A percentile compares a stretch with the other conserved stretches of the same genome.
phyloP scores from a whole-genome alignment of 2,329 filamentous ascomycete genomes.

The Beauveria caledonica region DNA sequence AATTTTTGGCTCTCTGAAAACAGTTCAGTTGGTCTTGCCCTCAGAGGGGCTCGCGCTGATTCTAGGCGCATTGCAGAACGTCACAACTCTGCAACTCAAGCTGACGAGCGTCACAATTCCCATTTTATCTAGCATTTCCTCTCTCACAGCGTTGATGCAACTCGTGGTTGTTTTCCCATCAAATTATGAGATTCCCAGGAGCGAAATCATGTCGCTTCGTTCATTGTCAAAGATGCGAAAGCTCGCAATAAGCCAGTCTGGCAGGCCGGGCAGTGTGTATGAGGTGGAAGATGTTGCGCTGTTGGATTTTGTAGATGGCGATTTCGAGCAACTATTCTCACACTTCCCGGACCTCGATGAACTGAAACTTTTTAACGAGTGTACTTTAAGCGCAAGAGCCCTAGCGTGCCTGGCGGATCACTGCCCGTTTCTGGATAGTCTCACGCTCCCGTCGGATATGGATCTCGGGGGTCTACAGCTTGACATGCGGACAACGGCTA shows the following conservation, averaged over 20 bases:
- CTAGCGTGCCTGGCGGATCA: not conserved
- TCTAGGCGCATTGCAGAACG: not conserved
- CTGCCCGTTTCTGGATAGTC: not conserved
- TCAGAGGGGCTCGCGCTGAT: not conserved
- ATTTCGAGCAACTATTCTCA: not conserved
- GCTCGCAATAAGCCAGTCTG: not conserved
- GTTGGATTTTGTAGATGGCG: not conserved
- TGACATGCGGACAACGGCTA: not conserved
- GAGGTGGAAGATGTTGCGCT: not conserved
- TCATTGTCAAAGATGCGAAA: not conserved
- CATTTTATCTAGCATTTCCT: not conserved
- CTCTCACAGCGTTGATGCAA: not conserved
- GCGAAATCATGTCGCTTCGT: not conserved
- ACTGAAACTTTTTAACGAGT: not conserved
- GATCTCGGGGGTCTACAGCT: not conserved
- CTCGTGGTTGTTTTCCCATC: not conserved
- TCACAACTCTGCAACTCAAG: not conserved
- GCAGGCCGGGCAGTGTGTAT: not conserved
- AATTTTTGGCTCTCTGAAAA: not conserved
- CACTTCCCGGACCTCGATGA: not conserved
- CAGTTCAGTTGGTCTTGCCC: not conserved
- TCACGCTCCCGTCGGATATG: not conserved
- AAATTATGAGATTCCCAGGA: not conserved
- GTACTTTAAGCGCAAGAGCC: not conserved
- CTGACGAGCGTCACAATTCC: not conserved